Evolutionary conservation across 2,329 filamentous ascomycete species (phyloP).

Genomic region (Fusarium nodosum): DNA sequence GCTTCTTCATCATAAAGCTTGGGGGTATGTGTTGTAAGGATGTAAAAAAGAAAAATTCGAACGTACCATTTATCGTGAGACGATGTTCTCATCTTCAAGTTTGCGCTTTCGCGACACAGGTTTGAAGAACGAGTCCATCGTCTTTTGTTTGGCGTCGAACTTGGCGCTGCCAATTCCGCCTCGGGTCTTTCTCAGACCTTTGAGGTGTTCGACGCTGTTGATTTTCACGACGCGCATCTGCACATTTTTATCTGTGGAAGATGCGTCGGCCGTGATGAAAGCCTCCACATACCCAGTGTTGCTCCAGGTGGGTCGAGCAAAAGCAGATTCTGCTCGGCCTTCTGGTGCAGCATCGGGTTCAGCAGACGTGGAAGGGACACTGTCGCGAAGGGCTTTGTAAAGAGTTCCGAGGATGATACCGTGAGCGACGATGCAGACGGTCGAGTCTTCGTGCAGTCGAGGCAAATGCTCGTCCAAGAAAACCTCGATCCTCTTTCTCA

Average conservation of each 20-base stretch:
- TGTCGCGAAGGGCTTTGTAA: conserved; percentile 71
- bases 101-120: conserved; percentile 48
- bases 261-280: conserved; percentile 33
- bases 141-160: conserved; percentile 81
- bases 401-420: conserved; percentile 82
- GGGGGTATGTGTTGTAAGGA: conserved; percentile 16
- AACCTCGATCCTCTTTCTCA: conserved; percentile 71
- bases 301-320: conserved; percentile 59
- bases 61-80: conserved; percentile 57
- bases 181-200: conserved; percentile 80
- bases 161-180: conserved; percentile 85
- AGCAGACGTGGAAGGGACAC: conserved; percentile 57
- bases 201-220: conserved; percentile 80
- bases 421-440: conserved; percentile 75
- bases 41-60: conserved; percentile 27
- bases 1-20: conserved; percentile 74
- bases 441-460: conserved; percentile 50
- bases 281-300: conserved; percentile 66
- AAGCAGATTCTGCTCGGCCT: conserved; percentile 23
- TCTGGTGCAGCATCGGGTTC: conserved; percentile 31
- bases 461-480: conserved; percentile 79
- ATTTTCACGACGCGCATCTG: conserved; percentile 67
- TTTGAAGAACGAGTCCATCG: conserved; percentile 83
- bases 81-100: conserved; percentile 43
- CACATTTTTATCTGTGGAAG: conserved; percentile 37